These are phyloP conservation scores for Pseudogymnoascus sp. DNA, from an alignment of 2,329 filamentous ascomycete species.

Conservation along the genomic window DNA sequence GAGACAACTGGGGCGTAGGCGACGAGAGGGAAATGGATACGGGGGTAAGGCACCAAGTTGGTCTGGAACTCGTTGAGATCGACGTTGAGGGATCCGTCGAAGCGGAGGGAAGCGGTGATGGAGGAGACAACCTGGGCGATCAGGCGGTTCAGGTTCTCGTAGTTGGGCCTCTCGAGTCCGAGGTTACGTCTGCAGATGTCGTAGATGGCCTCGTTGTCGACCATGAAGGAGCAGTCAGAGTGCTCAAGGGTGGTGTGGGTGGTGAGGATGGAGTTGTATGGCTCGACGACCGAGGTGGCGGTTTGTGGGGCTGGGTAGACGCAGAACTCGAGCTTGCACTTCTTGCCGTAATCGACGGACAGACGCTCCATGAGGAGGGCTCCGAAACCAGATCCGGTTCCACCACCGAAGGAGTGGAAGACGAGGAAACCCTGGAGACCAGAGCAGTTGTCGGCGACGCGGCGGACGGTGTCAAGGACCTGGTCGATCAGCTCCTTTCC, in stretches of 20 bases:
- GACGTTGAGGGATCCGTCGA: conserved; percentile 97
- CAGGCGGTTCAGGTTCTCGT: conserved; percentile 97
- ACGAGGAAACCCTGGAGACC: conserved; percentile 98
- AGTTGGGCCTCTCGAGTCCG: conserved; percentile 93
- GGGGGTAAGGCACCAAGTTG: conserved; percentile 96
- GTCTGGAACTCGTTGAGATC: conserved; percentile 99
- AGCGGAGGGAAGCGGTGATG: conserved; percentile 95
- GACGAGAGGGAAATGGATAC: conserved; percentile 98
- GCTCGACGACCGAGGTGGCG: conserved; percentile 95
- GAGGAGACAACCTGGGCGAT: conserved; percentile 98
- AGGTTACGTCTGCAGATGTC: conserved; percentile 98
- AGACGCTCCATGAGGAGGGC: conserved; percentile 98
- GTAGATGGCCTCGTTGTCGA: conserved; percentile 99
- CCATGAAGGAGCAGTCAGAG: conserved; percentile 99
- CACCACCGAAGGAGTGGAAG: conserved; percentile 99
- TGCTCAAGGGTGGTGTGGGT: conserved; percentile 99
- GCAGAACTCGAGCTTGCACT: conserved; percentile 99
- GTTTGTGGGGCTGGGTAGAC: conserved; percentile 98
- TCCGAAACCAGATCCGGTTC: conserved; percentile 97
- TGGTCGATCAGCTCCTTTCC: conserved; percentile 99
- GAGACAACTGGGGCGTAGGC: conserved; percentile 93
- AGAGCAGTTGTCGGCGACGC: conserved; percentile 94
- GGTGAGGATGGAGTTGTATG: conserved; percentile 98
- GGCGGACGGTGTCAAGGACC: conserved; percentile 94
- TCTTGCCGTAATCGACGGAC: conserved; percentile 99